Base-by-base conservation (phyloP, 1,284 basidiomycete species). In the Tylopilus sp. region DNA sequence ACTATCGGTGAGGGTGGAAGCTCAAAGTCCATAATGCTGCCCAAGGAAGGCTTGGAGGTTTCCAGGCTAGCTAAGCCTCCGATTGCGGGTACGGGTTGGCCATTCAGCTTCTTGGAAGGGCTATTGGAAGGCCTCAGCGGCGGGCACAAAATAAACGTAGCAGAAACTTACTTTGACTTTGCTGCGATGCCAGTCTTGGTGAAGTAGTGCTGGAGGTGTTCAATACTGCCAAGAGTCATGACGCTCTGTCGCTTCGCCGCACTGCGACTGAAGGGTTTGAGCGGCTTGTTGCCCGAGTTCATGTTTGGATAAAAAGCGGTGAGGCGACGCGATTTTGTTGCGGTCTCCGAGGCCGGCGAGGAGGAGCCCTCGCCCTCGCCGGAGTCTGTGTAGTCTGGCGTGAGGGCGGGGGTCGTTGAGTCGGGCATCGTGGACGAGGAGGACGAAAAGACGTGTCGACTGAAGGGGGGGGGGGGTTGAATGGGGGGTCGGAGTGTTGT, bases 201-300 rank as follows among this genome's bases (percentile, higher is more conserved):
- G 58, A 91, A 92, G 63, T 90, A 90, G 62, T 92, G 86, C 69
- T 93, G 90, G 43, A 93, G 75, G 64, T 92, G 86, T 60, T 91
- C 87, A 55, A 93, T 92, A 63, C 86, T 89, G 25, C 89, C 89
- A 18, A 93, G 69, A 0, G 87, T 82, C 84, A 92, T 86, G 16
- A 93, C 91, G 60, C 86, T 89, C 65, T 89, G 86, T 37, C 91
- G 77, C 69, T 91, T 91, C 6, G 88, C 87, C 4, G 91, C 90
- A 55, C 86, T 90, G 56, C 85, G 74, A 59, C 86, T 88, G 75
- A 92, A 92, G 8, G 87, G 87, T 57, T 91, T 91, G 66, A 79
- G 73, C 0, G 78, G 78, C 60, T 86, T 89, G 64, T 84, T 85
- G 9, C 74, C 66, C 12, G 84, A 73, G 64, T 84, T 87, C 59